Evolutionary conservation across 73 alveolate species (phyloP).

Genomic region (Uronychia setigera): DNA sequence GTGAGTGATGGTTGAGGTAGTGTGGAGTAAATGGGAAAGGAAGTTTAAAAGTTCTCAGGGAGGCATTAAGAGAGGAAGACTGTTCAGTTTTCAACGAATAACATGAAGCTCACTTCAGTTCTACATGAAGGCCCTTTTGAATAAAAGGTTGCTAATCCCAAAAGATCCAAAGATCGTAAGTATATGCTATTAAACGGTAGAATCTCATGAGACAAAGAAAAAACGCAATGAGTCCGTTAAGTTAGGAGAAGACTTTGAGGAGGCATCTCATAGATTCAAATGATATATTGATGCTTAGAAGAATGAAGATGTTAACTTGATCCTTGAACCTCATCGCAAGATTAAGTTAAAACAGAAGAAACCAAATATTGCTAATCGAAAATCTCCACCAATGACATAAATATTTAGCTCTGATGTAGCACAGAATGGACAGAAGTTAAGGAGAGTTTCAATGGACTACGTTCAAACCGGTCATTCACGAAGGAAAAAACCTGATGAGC

Average conservation of each 20-base stretch:
- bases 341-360: background rate
- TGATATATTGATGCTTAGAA: background rate
- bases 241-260: background rate
- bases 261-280: background rate
- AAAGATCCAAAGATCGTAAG: too few relatives aligned
- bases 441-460: too few relatives aligned
- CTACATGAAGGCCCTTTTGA: too few relatives aligned
- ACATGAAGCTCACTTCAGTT: too few relatives aligned
- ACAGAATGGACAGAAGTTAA: background rate
- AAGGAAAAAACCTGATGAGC: background rate
- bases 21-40: background rate
- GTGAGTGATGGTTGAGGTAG: slow-evolving; percentile 4
- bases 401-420: background rate
- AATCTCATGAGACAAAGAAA: background rate
- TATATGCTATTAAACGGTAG: too few relatives aligned
- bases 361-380: background rate
- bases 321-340: background rate
- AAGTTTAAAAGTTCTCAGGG: background rate
- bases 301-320: background rate
- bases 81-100: too few relatives aligned
- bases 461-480: background rate
- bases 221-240: background rate
- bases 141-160: too few relatives aligned
- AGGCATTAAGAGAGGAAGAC: too few relatives aligned
- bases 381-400: background rate